Evolutionary conservation across 352 stramenopile genomes (phyloP).

Genomic region (Pythium monospermum): DNA sequence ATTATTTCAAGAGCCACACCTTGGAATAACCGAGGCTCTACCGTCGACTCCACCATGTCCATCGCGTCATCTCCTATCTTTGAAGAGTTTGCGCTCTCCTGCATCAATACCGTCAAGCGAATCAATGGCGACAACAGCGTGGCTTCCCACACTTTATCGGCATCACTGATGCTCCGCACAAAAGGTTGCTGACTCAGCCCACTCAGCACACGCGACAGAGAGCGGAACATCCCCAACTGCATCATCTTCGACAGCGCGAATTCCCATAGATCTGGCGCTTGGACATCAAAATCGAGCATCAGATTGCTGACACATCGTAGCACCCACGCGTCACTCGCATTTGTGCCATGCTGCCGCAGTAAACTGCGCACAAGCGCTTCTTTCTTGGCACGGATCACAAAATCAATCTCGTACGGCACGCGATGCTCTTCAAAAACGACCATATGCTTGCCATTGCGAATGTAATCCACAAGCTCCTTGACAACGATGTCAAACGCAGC

Average conservation of each 20-base stretch:
- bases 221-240: conserved; percentile 25
- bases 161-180: conserved; percentile 21
- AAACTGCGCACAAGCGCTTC: conserved; percentile 27
- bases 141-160: conserved; percentile 20
- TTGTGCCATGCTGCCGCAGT: conserved; percentile 21
- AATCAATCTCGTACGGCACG: conserved; percentile 27
- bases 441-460: conserved; percentile 29
- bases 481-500: conserved; percentile 16
- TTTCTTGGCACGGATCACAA: conserved; percentile 34
- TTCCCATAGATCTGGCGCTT: conserved; percentile 30
- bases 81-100: neutral
- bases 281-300: conserved; percentile 35
- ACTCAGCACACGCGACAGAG: conserved; percentile 24
- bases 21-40: neutral
- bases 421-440: conserved; percentile 34
- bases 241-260: conserved; percentile 24
- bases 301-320: conserved; percentile 21
- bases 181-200: conserved; percentile 19
- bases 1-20: conserved; percentile 11
- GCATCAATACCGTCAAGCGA: conserved; percentile 12
- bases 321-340: conserved; percentile 13
- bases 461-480: conserved; percentile 25
- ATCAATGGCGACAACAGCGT: conserved; percentile 25
- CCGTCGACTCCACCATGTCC: neutral
- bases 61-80: too few species aligned